Conservation (phyloP, 768 basidiomycete genomes). For the Hortiboletus campestris region DNA sequence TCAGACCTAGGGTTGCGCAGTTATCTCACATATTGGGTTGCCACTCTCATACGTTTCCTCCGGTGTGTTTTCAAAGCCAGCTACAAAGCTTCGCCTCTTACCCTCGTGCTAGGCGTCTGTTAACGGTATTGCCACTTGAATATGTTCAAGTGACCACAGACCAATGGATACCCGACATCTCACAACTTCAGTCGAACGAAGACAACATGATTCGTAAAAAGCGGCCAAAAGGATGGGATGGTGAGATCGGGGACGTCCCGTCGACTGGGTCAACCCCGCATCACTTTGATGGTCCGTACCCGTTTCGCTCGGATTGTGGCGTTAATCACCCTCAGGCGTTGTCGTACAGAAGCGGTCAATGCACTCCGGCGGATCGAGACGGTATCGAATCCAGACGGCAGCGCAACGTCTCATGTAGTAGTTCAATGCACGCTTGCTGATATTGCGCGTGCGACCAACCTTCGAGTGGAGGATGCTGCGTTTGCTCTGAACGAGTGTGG, state of each 20-base stretch:
- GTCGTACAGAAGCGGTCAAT: conserved; percentile 49
- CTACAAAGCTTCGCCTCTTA: not conserved
- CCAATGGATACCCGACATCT: conserved; percentile 43
- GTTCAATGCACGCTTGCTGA: conserved; percentile 72
- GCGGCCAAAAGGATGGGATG: conserved; percentile 70
- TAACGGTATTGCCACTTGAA: conserved; percentile 61
- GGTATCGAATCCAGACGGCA: conserved; percentile 58
- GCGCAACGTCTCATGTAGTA: conserved; percentile 65
- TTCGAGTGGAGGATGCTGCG: conserved; percentile 82
- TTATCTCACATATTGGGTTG: conserved; percentile 87
- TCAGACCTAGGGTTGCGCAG: conserved; percentile 90
- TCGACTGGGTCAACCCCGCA: conserved; percentile 33
- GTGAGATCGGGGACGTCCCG: conserved; percentile 51
- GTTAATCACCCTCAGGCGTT: not conserved
- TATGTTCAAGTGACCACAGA: conserved; percentile 43
- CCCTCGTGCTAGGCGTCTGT: conserved; percentile 43
- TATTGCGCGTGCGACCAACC: conserved; percentile 75
- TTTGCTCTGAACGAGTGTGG: conserved; percentile 90
- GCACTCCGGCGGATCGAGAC: conserved; percentile 58
- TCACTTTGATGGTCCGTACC: conserved; percentile 41
- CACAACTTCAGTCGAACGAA: conserved; percentile 32
- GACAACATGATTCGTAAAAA: conserved; percentile 38
- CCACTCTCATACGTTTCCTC: conserved; percentile 81
- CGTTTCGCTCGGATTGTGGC: not conserved
- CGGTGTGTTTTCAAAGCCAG: conserved; percentile 41